Conservation (phyloP, 1,284 basidiomycete species). For the Naganishia sp. region DNA sequence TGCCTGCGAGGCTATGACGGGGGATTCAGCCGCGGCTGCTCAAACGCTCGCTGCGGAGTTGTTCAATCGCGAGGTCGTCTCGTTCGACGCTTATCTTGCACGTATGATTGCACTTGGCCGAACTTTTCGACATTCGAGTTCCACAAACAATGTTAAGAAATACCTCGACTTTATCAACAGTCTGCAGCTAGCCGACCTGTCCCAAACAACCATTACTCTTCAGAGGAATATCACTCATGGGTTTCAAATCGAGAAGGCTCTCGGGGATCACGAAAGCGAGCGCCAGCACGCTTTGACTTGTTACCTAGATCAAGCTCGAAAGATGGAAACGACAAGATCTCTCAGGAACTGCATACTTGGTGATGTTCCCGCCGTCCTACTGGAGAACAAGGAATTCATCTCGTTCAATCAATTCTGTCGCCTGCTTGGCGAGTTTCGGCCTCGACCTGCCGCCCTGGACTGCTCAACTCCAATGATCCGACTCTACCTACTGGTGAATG, state of each 20-base stretch:
- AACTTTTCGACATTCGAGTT: conserved; percentile 14
- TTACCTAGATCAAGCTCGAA: conserved; percentile 5
- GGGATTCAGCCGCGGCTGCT: background rate
- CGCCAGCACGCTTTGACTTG: background rate
- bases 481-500: conserved; percentile 1
- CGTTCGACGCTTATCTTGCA: conserved; percentile 12
- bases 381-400: background rate
- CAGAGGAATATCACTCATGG: conserved; percentile 11
- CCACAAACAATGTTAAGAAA: background rate
- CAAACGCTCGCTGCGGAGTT: conserved; percentile 4
- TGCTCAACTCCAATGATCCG: background rate
- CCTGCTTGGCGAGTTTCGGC: background rate
- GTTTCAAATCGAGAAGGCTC: background rate
- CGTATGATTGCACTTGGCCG: conserved; percentile 4
- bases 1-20: background rate
- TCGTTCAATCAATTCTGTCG: background rate
- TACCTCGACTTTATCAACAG: conserved; percentile 4
- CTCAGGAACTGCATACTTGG: background rate
- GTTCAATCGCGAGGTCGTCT: conserved; percentile 1
- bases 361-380: background rate
- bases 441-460: background rate
- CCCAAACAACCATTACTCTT: background rate
- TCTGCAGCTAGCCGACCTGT: conserved; percentile 1
- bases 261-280: background rate
- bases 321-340: background rate